Evolutionary conservation across 306 rosid species (phyloP).

Genomic region (Spatholobus suberectus): DNA sequence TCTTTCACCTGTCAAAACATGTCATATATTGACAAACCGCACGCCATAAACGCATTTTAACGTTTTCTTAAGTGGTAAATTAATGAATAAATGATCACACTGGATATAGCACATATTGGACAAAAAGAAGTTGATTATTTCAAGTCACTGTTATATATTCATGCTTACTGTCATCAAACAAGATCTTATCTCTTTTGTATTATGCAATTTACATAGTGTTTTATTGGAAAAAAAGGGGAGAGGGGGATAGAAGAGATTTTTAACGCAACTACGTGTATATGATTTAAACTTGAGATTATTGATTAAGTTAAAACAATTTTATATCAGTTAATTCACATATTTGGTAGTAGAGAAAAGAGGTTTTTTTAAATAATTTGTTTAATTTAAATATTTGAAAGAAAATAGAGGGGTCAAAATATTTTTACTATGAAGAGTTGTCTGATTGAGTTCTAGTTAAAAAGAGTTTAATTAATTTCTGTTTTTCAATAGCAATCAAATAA

Average conservation of each 20-base stretch:
- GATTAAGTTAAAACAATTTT: too few relatives aligned
- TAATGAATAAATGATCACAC: background rate
- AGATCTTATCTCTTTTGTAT: background rate
- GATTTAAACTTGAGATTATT: too few relatives aligned
- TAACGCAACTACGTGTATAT: too few relatives aligned
- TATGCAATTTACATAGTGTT: background rate
- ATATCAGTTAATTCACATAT: too few relatives aligned
- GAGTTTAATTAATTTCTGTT: too few relatives aligned
- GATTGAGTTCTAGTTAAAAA: background rate
- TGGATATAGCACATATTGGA: background rate
- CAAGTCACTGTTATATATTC: background rate
- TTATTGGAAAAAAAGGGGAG: too few relatives aligned
- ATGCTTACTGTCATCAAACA: background rate
- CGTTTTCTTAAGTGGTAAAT: background rate
- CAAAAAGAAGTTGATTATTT: background rate
- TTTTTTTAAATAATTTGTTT: too few relatives aligned
- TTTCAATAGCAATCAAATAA: too few relatives aligned
- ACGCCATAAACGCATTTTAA: background rate
- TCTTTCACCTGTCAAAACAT: slow-evolving; percentile 43
- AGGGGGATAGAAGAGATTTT: too few relatives aligned
- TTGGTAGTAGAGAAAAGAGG: too few relatives aligned
- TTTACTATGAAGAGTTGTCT: background rate
- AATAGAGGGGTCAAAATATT: too few relatives aligned
- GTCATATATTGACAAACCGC: background rate
- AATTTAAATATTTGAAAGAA: too few relatives aligned